phyloP scores from a whole-genome alignment of 2,329 filamentous ascomycete genomes.

The Neocucurbitaria cava region DNA sequence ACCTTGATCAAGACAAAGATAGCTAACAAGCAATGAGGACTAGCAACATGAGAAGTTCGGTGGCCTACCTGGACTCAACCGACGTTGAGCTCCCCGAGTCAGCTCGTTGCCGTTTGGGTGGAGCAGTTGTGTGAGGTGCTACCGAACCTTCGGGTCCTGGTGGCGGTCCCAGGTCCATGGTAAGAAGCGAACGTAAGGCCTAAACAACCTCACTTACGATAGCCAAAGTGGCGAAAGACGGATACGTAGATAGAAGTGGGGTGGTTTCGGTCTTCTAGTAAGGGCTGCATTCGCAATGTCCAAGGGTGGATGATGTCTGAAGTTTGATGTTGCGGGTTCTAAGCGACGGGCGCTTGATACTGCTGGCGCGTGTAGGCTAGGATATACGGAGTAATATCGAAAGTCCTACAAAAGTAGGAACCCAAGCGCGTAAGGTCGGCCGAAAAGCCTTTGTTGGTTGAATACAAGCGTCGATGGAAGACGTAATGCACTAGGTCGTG shows the following conservation, averaged over 20 bases:
- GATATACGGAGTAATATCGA: constrained; percentile 17
- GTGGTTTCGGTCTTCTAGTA: constrained; percentile 2
- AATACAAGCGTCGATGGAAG: neutral
- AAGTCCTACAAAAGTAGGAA: constrained; percentile 11
- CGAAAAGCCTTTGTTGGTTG: constrained; percentile 11
- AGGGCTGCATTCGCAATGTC: constrained; percentile 10
- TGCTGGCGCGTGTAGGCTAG: constrained; percentile 25
- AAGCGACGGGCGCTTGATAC: constrained; percentile 30
- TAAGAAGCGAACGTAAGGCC: constrained; percentile 33
- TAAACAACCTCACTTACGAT: constrained; percentile 18
- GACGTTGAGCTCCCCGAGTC: constrained; percentile 44
- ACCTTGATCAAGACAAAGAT: neutral
- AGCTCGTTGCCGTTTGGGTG: constrained; percentile 42
- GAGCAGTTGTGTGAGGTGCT: constrained; percentile 43
- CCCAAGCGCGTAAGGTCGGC: constrained; percentile 16
- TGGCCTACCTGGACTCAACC: constrained; percentile 42
- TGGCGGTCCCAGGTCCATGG: constrained; percentile 48
- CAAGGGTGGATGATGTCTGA: constrained; percentile 12
- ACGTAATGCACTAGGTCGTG: constrained; percentile 4
- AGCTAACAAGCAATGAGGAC: neutral
- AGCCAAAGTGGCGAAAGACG: constrained; percentile 23
- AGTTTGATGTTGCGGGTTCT: constrained; percentile 26
- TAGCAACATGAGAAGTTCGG: constrained; percentile 1
- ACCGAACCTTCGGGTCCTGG: constrained; percentile 45
- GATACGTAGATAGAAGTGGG: constrained; percentile 8